These are phyloP conservation scores for Durotheca rogersii DNA, from an alignment of 495 filamentous ascomycete genomes.

Conservation along the genomic window DNA sequence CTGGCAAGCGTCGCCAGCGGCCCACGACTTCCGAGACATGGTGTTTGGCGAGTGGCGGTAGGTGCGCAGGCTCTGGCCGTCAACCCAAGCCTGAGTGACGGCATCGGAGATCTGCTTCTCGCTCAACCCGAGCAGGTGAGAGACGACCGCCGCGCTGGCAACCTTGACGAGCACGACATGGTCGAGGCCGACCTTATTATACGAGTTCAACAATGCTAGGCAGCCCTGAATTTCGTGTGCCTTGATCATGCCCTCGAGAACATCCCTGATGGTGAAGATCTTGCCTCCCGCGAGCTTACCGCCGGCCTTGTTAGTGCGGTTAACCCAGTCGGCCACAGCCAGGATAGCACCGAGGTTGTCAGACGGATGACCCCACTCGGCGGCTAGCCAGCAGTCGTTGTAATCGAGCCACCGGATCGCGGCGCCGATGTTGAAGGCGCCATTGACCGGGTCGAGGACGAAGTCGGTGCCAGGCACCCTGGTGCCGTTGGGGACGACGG, in stretches of 20 bases:
- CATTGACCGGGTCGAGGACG: conserved; percentile 91
- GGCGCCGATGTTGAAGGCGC: conserved; percentile 97
- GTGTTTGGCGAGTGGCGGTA: conserved; percentile 98
- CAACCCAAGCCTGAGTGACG: conserved; percentile 94
- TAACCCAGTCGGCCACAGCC: conserved; percentile 95
- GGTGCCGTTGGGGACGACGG: conserved; percentile 88
- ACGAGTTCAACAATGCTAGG: conserved; percentile 94
- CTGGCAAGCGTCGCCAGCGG: conserved; percentile 96
- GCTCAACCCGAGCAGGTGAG: conserved; percentile 86
- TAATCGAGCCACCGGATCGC: conserved; percentile 99
- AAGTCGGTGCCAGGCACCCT: conserved; percentile 90
- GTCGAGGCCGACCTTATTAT: conserved; percentile 96
- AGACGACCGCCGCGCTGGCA: conserved; percentile 88
- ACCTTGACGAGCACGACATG: conserved; percentile 98
- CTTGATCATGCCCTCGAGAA: conserved; percentile 98
- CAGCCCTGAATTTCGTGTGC: conserved; percentile 99
- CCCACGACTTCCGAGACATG: conserved; percentile 99
- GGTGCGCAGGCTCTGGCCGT: conserved; percentile 92
- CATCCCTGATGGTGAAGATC: conserved; percentile 80
- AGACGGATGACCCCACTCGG: conserved; percentile 97
- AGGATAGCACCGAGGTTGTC: conserved; percentile 97
- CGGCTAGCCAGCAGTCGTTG: conserved; percentile 99
- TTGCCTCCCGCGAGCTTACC: conserved; percentile 84
- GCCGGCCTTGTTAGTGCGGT: conserved; percentile 90
- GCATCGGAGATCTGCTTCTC: conserved; percentile 93